These are phyloP conservation scores for Brassica carinata DNA, from an alignment of 345 rosid species.

Conservation along the genomic window DNA sequence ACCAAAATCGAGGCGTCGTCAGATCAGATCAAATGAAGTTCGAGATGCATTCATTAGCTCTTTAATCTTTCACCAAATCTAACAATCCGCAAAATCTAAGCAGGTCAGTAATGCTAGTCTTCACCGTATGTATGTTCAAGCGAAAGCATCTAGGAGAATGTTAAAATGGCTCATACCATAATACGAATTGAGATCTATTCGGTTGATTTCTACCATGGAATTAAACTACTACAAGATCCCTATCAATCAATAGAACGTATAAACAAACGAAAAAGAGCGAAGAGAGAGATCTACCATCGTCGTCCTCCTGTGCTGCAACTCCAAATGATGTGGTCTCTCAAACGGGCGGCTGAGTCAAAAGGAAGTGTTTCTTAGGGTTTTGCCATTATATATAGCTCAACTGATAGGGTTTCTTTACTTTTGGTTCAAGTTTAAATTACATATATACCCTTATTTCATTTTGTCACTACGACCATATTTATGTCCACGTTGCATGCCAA, in stretches of 20 bases:
- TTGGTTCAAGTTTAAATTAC: no score
- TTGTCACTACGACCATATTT: background rate
- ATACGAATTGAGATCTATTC: background rate
- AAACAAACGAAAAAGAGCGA: background rate
- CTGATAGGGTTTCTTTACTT: conserved; percentile 31
- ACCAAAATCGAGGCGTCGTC: background rate
- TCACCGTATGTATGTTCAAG: background rate
- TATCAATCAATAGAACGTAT: background rate
- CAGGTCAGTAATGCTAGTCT: background rate
- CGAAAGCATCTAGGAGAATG: background rate
- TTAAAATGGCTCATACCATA: background rate
- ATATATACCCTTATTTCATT: background rate
- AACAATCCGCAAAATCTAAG: conserved; percentile 8
- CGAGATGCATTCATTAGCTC: background rate
- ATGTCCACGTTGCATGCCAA: background rate
- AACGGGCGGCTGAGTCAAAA: conserved; percentile 32
- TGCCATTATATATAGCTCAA: conserved; percentile 6
- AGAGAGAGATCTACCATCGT: conserved; percentile 28
- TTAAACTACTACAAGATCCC: background rate
- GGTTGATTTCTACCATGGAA: background rate
- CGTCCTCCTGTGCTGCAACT: conserved; percentile 7
- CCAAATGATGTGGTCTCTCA: conserved; percentile 18
- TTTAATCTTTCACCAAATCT: background rate
- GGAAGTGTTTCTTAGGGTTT: conserved; percentile 16
- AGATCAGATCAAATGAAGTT: background rate